Evolutionary conservation across 2,329 filamentous ascomycete genomes (phyloP).

Genomic region (Fusarium torreyae): DNA sequence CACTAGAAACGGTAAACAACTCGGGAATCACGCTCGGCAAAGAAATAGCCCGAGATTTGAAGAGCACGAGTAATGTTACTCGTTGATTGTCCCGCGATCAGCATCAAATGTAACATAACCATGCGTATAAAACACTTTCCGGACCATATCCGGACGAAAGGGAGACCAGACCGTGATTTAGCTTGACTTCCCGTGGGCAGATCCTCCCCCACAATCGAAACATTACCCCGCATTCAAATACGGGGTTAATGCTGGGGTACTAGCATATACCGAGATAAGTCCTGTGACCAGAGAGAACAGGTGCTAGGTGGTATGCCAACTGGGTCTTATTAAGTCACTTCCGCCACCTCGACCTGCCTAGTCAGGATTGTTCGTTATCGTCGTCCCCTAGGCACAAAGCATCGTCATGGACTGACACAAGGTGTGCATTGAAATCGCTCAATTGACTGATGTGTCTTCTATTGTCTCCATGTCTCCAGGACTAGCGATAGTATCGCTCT

Average conservation of each 20-base stretch:
- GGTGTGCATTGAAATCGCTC: no score
- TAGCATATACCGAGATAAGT: background rate
- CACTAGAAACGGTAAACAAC: background rate
- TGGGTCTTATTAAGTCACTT: no score
- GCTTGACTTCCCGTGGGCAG: background rate
- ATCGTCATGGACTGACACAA: no score
- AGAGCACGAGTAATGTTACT: background rate
- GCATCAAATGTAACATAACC: constrained; percentile 4
- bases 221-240: constrained; percentile 12
- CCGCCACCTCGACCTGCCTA: no score
- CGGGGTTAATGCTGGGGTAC: constrained; percentile 12
- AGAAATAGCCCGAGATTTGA: constrained; percentile 3
- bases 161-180: background rate
- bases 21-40: constrained; percentile 6
- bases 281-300: constrained; percentile 2
- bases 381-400: no score
- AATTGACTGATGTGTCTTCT: no score
- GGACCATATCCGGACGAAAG: background rate
- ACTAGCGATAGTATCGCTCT: no score
- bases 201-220: constrained; percentile 18
- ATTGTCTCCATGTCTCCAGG: no score
- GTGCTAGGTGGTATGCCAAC: no score
- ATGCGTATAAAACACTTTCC: background rate
- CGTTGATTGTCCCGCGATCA: background rate
- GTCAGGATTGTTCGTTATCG: no score